A percentile compares a stretch with the other conserved stretches of the same genome.
Conservation (phyloP, 176 grass and related monocot genomes). For the Bothriochloa decipiens region DNA sequence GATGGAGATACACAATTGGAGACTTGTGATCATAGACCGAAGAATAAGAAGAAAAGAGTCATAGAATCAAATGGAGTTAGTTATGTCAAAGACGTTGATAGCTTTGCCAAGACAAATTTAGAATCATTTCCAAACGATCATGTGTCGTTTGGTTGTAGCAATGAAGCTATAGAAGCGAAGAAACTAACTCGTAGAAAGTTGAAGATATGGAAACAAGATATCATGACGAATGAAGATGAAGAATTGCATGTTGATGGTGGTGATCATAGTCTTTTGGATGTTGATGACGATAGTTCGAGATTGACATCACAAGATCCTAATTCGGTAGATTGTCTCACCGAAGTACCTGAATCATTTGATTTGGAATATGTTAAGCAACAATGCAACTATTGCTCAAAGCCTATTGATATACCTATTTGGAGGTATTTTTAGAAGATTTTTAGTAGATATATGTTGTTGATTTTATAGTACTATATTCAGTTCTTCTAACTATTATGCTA, state of each 20-base stretch:
- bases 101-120: not conserved
- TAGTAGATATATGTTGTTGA: not conserved
- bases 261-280: not conserved
- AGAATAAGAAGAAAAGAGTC: not conserved
- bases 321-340: not conserved
- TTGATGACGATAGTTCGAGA: not conserved
- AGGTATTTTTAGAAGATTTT: not conserved
- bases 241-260: not conserved
- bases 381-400: not conserved
- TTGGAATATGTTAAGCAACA: not conserved
- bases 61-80: not conserved
- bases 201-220: not conserved
- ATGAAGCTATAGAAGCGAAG: not conserved
- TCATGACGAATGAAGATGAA: not conserved
- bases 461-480: not conserved
- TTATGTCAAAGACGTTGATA: not conserved
- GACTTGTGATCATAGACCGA: not conserved
- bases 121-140: not conserved
- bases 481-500: not conserved
- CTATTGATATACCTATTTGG: slow-evolving; percentile 19
- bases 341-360: not conserved
- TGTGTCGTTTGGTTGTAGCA: not conserved
- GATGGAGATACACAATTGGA: not conserved
- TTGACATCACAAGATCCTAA: not conserved
- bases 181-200: not conserved